These are phyloP conservation scores for Saturnispora silvae DNA, from an alignment of 805 yeast species.

Conservation along the genomic window DNA sequence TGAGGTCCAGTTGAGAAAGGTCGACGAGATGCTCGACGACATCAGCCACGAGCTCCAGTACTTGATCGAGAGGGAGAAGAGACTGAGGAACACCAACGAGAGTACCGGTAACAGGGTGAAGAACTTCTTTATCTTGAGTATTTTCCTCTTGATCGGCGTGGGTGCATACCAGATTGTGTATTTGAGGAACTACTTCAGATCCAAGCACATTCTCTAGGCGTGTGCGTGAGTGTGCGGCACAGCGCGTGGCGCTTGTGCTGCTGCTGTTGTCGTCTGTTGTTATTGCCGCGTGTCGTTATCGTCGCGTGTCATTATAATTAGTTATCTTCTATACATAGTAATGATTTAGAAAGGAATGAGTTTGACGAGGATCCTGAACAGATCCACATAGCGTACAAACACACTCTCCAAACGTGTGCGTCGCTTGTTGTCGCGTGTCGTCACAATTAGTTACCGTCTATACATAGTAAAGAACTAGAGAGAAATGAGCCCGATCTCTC, in stretches of 20 bases:
- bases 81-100: conserved; percentile 94
- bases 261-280: background rate
- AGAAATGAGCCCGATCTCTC: too few relatives aligned
- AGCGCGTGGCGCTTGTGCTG: background rate
- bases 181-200: conserved; percentile 83
- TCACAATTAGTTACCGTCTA: too few relatives aligned
- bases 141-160: conserved; percentile 59
- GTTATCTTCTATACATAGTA: too few relatives aligned
- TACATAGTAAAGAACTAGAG: too few relatives aligned
- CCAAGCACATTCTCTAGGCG: conserved; percentile 62
- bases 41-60: conserved; percentile 70
- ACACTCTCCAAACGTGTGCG: too few relatives aligned
- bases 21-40: conserved; percentile 81
- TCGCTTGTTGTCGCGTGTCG: too few relatives aligned
- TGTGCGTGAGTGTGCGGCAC: background rate
- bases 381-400: conserved; percentile 37
- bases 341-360: conserved; percentile 16
- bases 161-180: conserved; percentile 92
- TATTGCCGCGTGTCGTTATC: too few relatives aligned
- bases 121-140: conserved; percentile 66
- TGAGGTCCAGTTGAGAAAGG: conserved; percentile 79
- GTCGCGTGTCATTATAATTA: too few relatives aligned
- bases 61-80: conserved; percentile 78
- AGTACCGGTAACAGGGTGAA: conserved; percentile 89
- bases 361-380: conserved; percentile 40